These are phyloP conservation scores for Isoetes engelmannii DNA, from an alignment of 83 land plant species.

Conservation along the genomic window DNA sequence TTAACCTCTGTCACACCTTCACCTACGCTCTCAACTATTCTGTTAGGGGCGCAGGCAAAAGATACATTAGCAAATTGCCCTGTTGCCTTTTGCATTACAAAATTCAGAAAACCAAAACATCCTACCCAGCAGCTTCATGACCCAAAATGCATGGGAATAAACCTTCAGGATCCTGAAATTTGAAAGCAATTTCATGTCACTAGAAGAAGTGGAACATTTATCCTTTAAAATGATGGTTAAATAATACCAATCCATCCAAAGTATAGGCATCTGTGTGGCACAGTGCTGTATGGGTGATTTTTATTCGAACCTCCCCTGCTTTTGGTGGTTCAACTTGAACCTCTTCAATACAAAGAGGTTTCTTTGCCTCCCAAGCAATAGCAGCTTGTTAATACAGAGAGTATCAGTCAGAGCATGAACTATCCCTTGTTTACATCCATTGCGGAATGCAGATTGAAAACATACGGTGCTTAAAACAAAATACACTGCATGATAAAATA, in stretches of 20 bases:
- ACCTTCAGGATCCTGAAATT: conserved; percentile 1
- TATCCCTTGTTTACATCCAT: too few species aligned
- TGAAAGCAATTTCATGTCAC: not conserved
- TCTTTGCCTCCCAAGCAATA: conserved; percentile 1
- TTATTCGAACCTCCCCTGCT: not conserved
- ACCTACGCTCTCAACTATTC: not conserved
- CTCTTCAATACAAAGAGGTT: not conserved
- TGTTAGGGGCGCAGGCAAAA: not conserved
- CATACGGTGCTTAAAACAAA: too few species aligned
- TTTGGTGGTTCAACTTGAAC: conserved; percentile 1
- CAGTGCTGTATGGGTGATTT: not conserved
- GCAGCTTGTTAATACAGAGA: not conserved
- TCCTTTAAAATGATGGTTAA: not conserved
- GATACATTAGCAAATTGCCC: not conserved
- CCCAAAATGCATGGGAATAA: not conserved
- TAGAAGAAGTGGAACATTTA: not conserved
- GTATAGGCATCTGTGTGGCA: conserved; percentile 5
- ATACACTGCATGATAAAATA: too few species aligned
- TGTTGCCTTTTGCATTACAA: not conserved
- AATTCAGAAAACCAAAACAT: not conserved
- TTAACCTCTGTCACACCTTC: not conserved
- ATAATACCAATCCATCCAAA: not conserved
- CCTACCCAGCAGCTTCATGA: not conserved
- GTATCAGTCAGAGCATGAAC: too few species aligned
- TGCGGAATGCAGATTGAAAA: too few species aligned